phyloP scores from a whole-genome alignment of 2,329 filamentous ascomycete species.

The Pseudocercospora ulei region DNA sequence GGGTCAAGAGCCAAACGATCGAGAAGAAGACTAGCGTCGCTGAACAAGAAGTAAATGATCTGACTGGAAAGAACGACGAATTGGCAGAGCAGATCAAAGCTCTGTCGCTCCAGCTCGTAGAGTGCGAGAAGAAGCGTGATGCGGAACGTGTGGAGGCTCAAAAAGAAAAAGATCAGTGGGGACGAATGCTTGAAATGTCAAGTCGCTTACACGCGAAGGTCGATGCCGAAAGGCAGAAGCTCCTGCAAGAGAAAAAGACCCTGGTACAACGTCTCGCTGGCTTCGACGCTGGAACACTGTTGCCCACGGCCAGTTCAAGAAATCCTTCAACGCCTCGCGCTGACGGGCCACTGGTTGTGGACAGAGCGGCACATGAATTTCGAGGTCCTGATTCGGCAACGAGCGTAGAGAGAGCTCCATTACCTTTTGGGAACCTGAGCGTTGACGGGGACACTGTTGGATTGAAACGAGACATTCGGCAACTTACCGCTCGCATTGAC shows the following conservation, averaged over 20 bases:
- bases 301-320: too few species aligned
- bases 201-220: conserved; percentile 39
- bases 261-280: conserved; percentile 24
- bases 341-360: too few species aligned
- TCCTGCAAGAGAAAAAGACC: conserved; percentile 36
- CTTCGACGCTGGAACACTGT: too few species aligned
- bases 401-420: too few species aligned
- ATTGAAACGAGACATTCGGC: conserved; percentile 13
- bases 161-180: conserved; percentile 43
- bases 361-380: neutral
- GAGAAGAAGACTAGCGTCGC: conserved; percentile 45
- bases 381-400: too few species aligned
- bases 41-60: conserved; percentile 45
- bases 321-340: too few species aligned
- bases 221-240: conserved; percentile 38
- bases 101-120: conserved; percentile 44
- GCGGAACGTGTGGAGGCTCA: conserved; percentile 38
- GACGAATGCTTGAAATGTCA: conserved; percentile 45
- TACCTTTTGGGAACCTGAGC: neutral
- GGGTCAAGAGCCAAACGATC: conserved; percentile 43
- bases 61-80: conserved; percentile 45
- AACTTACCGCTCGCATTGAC: conserved; percentile 16
- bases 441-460: neutral
- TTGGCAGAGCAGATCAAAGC: conserved; percentile 41
- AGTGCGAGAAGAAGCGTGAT: conserved; percentile 43